Percentiles rank a stretch among this genome's conserved stretches.
Conservation (phyloP, 257 asterid genomes). For the Eustoma russellianum region DNA sequence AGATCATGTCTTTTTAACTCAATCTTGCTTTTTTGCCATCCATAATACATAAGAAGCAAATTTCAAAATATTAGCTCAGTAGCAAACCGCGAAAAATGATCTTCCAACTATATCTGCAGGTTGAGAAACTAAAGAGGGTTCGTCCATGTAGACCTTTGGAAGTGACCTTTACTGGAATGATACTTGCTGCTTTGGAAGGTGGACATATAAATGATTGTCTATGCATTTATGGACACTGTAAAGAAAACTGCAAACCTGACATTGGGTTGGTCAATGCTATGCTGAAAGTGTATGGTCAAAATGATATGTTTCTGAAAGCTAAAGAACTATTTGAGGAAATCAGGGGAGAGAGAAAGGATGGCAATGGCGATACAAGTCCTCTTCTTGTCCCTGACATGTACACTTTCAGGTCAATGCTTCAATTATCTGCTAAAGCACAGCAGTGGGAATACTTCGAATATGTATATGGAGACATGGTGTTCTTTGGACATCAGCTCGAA, state of each 20-base stretch:
- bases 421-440: slow-evolving; percentile 68
- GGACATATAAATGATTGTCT: slow-evolving; percentile 62
- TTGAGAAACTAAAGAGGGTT: slow-evolving; percentile 52
- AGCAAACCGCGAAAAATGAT: background rate
- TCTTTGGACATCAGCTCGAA: slow-evolving; percentile 48
- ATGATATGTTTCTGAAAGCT: slow-evolving; percentile 77
- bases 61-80: background rate
- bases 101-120: slow-evolving; percentile 30
- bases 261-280: slow-evolving; percentile 73
- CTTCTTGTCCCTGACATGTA: slow-evolving; percentile 39
- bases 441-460: slow-evolving; percentile 92
- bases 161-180: slow-evolving; percentile 81
- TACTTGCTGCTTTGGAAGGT: slow-evolving; percentile 69
- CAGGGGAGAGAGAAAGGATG: slow-evolving; percentile 10
- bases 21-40: background rate
- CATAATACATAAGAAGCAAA: background rate
- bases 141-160: slow-evolving; percentile 48
- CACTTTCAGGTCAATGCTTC: slow-evolving; percentile 75
- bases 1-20: background rate
- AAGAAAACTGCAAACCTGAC: slow-evolving; percentile 42
- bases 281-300: slow-evolving; percentile 64
- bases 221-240: slow-evolving; percentile 59
- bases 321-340: slow-evolving; percentile 71
- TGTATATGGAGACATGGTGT: slow-evolving; percentile 70
- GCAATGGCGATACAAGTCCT: background rate